These are phyloP conservation scores for Sonneratia caseolaris DNA, from an alignment of 345 rosid species.

Conservation along the genomic window DNA sequence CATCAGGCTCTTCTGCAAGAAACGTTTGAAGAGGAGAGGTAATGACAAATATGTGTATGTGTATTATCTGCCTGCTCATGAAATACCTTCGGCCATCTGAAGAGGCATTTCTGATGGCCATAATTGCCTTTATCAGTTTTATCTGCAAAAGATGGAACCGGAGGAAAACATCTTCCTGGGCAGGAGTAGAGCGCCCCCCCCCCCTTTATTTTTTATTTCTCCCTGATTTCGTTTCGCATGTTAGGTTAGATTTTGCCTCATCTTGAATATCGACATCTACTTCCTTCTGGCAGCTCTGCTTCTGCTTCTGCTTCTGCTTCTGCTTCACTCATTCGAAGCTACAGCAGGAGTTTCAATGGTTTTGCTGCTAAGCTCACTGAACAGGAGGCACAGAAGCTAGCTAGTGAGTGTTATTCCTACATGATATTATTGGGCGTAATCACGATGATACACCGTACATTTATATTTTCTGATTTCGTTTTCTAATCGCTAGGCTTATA, in stretches of 20 bases:
- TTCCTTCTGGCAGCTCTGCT: constrained; percentile 19
- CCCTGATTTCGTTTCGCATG: neutral
- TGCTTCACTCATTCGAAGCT: constrained; percentile 4
- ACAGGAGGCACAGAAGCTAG: constrained; percentile 12
- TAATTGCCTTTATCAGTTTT: too few species aligned
- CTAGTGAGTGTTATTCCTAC: constrained; percentile 10
- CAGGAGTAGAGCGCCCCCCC: too few species aligned
- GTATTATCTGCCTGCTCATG: too few species aligned
- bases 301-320: constrained; percentile 2
- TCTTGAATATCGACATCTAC: neutral
- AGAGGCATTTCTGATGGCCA: too few species aligned
- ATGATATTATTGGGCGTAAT: neutral
- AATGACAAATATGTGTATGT: neutral
- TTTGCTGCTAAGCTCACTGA: constrained; percentile 20
- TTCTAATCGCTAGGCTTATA: neutral
- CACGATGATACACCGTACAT: neutral
- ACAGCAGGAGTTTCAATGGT: constrained; percentile 23
- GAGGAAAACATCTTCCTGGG: too few species aligned
- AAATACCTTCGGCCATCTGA: too few species aligned
- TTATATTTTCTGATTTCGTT: neutral
- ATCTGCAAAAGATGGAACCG: too few species aligned
- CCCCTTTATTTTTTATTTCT: too few species aligned
- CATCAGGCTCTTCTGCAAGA: constrained; percentile 20
- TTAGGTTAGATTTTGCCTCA: neutral
- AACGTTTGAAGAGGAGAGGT: constrained; percentile 1